Evolutionary conservation across 1,284 basidiomycete genomes (phyloP).

Genomic region (Stereum hirsutum): DNA sequence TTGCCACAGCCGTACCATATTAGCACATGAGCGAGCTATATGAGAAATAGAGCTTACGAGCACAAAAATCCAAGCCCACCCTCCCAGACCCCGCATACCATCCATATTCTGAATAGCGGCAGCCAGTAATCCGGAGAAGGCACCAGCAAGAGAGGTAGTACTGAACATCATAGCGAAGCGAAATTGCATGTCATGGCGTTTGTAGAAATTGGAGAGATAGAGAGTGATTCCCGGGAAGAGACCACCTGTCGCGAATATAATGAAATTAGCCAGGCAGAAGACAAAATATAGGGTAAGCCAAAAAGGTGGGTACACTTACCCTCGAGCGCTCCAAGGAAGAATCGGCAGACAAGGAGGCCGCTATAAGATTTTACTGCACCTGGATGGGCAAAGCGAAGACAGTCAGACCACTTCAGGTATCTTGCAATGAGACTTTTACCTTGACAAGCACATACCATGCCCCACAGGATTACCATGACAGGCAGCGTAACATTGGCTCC

Average conservation of each 20-base stretch:
- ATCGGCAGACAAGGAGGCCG: conserved; percentile 49
- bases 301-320: conserved; percentile 13
- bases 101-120: conserved; percentile 47
- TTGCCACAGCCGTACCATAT: conserved; percentile 14
- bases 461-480: conserved; percentile 47
- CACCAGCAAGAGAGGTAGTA: conserved; percentile 46
- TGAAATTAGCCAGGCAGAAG: neutral
- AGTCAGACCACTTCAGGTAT: neutral
- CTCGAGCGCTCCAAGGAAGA: conserved; percentile 58
- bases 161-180: conserved; percentile 50
- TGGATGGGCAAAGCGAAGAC: conserved; percentile 13
- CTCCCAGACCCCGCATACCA: conserved; percentile 33
- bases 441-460: conserved; percentile 43
- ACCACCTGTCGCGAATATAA: conserved; percentile 21
- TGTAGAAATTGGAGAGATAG: conserved; percentile 50
- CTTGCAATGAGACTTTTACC: conserved; percentile 20
- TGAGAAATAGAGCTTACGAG: conserved; percentile 22
- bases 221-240: conserved; percentile 52
- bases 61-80: conserved; percentile 64
- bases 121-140: conserved; percentile 57
- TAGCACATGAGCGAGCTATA: neutral
- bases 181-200: conserved; percentile 44
- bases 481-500: conserved; percentile 52
- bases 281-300: neutral
- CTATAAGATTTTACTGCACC: conserved; percentile 43